Evolutionary conservation across 2,329 filamentous ascomycete species (phyloP).

Genomic region (Trichoderma sp.): DNA sequence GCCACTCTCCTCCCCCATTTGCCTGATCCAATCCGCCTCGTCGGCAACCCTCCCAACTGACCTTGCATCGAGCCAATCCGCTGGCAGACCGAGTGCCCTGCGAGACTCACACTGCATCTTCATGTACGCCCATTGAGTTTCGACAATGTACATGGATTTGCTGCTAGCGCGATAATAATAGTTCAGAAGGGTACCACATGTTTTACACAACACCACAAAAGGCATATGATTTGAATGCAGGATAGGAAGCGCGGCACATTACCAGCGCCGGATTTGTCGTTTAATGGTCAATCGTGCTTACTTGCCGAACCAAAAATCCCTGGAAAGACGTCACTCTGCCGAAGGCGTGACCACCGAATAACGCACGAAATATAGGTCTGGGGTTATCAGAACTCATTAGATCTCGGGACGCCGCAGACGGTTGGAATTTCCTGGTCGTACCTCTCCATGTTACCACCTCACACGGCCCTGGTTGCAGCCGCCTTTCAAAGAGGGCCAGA

Average conservation of each 20-base stretch:
- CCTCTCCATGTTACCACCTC: not conserved
- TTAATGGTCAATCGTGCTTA: not conserved
- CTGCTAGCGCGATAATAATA: not conserved
- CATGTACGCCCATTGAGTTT: not conserved
- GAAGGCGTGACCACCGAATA: not conserved
- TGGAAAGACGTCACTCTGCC: not conserved
- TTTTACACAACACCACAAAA: not conserved
- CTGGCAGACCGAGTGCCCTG: conserved; percentile 5
- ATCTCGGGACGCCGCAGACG: not conserved
- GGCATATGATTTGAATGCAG: not conserved
- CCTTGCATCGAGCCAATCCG: conserved; percentile 9
- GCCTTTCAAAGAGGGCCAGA: not conserved
- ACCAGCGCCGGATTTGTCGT: not conserved
- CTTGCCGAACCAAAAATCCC: not conserved
- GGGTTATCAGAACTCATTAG: not conserved
- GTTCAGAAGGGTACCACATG: not conserved
- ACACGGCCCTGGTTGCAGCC: not conserved
- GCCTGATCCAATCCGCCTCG: conserved; percentile 9
- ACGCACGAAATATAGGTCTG: not conserved
- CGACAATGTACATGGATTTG: not conserved
- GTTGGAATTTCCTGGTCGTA: not conserved
- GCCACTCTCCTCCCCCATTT: conserved; percentile 14
- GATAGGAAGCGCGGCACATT: not conserved
- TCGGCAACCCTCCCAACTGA: conserved; percentile 2
- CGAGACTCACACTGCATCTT: not conserved